Evolutionary conservation across 371 early-diverging fungal genomes (phyloP).

Genomic region (Mortierella sp.): DNA sequence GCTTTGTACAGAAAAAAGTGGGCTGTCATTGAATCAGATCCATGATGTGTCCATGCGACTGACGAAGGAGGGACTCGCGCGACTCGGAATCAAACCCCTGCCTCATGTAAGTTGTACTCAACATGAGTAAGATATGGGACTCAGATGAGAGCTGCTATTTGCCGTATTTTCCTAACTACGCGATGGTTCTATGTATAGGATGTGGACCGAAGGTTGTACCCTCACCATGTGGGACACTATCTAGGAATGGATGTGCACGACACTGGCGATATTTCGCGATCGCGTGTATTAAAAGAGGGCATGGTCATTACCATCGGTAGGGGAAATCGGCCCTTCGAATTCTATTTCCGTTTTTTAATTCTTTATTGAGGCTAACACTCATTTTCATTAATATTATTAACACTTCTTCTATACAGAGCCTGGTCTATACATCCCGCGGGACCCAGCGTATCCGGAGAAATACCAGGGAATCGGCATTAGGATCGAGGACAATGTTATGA

Average conservation of each 20-base stretch:
- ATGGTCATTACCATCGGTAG: slow-evolving; percentile 93
- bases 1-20: slow-evolving; percentile 78
- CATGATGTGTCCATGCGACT: slow-evolving; percentile 76
- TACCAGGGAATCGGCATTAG: slow-evolving; percentile 95
- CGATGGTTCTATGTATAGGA: slow-evolving; percentile 56
- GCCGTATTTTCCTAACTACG: too few relatives aligned
- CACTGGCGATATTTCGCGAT: slow-evolving; percentile 77
- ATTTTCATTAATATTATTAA: neutral
- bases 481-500: slow-evolving; percentile 94
- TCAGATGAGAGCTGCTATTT: too few relatives aligned
- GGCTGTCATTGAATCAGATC: slow-evolving; percentile 83
- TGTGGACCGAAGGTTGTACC: slow-evolving; percentile 81
- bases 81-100: slow-evolving; percentile 71
- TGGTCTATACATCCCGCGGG: slow-evolving; percentile 91
- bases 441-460: slow-evolving; percentile 78
- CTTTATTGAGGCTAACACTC: too few relatives aligned
- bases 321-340: too few relatives aligned
- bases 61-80: slow-evolving; percentile 72
- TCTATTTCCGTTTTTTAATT: too few relatives aligned
- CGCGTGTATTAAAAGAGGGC: slow-evolving; percentile 74
- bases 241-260: slow-evolving; percentile 97
- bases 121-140: too few relatives aligned
- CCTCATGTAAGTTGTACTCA: slow-evolving; percentile 61
- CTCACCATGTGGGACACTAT: slow-evolving; percentile 96
- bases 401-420: slow-evolving; percentile 79